phyloP scores from a whole-genome alignment of 352 stramenopile genomes.

The Phytopythium montanum region DNA sequence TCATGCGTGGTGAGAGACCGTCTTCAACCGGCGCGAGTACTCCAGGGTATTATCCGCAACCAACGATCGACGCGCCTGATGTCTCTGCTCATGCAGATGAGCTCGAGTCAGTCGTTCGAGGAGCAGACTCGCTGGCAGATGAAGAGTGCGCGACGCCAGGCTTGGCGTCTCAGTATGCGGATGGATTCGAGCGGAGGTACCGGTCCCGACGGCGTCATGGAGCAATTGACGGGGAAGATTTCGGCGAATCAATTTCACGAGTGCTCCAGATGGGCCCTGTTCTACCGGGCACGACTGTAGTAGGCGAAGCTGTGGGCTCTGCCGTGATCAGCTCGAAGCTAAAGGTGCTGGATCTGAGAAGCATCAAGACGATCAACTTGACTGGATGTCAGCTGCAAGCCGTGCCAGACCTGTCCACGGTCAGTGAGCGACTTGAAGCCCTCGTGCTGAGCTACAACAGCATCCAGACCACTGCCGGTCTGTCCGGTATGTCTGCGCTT shows the following conservation, averaged over 20 bases:
- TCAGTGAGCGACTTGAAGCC: constrained; percentile 44
- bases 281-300: constrained; percentile 9
- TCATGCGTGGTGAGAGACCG: constrained; percentile 2
- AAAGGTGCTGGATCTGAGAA: constrained; percentile 11
- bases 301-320: not conserved
- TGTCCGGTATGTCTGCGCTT: constrained; percentile 35
- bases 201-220: constrained; percentile 23
- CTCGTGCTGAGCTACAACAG: constrained; percentile 76
- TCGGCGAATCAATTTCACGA: constrained; percentile 23
- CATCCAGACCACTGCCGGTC: constrained; percentile 31
- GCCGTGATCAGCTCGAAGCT: constrained; percentile 6
- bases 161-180: constrained; percentile 16
- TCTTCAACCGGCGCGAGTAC: not conserved
- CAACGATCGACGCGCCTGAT: not conserved
- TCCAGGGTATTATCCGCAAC: not conserved
- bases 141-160: not conserved
- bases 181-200: constrained; percentile 64
- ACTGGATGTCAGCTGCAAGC: constrained; percentile 45
- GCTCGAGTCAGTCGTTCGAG: not conserved
- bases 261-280: constrained; percentile 45
- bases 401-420: constrained; percentile 36
- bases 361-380: constrained; percentile 46
- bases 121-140: not conserved
- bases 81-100: not conserved
- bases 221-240: constrained; percentile 12